Conservation (phyloP, 179 eudicot species). For the Gypsophila paniculata region DNA sequence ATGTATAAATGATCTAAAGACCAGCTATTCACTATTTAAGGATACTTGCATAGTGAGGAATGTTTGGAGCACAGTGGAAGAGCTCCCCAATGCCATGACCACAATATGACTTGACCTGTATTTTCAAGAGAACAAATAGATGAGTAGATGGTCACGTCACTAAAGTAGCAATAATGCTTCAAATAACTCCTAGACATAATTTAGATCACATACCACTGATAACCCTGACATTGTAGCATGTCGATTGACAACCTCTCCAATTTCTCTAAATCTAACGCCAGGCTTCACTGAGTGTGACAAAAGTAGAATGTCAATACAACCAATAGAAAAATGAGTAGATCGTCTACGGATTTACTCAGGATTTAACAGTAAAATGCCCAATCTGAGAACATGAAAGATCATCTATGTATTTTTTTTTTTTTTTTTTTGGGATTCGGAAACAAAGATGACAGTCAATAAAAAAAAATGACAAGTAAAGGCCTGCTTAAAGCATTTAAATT, state of each 20-base stretch:
- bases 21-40: slow-evolving; percentile 26
- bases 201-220: slow-evolving; percentile 60
- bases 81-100: slow-evolving; percentile 99
- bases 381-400: not conserved
- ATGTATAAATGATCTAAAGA: not conserved
- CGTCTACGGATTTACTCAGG: not conserved
- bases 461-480: not conserved
- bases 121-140: slow-evolving; percentile 11
- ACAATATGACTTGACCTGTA: slow-evolving; percentile 80
- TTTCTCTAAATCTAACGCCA: slow-evolving; percentile 92
- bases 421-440: too few relatives aligned
- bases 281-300: slow-evolving; percentile 66
- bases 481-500: not conserved
- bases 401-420: not conserved
- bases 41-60: slow-evolving; percentile 97
- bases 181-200: slow-evolving; percentile 6
- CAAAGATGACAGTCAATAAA: not conserved
- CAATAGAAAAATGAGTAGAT: not conserved
- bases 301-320: not conserved
- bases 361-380: not conserved
- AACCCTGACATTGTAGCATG: slow-evolving; percentile 90
- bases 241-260: slow-evolving; percentile 84
- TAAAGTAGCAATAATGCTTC: not conserved
- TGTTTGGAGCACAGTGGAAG: slow-evolving; percentile 98
- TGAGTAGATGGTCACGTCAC: slow-evolving; percentile 9